A percentile compares a stretch with the other conserved stretches of the same genome.
Conservation (phyloP, 768 basidiomycete species). For the Podaxis carcinomalis region DNA sequence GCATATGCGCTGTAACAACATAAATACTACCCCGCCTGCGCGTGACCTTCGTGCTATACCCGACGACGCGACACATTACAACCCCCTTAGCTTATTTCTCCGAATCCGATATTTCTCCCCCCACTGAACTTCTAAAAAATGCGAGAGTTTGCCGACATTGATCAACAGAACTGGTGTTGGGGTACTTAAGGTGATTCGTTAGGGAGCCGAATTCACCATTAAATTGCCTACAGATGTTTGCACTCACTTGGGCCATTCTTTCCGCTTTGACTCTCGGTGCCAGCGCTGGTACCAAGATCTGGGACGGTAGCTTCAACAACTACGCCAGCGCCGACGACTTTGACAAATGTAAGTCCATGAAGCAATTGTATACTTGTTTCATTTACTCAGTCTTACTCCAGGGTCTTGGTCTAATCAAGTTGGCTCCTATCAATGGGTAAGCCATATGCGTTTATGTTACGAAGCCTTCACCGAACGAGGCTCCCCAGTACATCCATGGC, state of each 20-base stretch:
- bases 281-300: slow-evolving; percentile 47
- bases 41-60: slow-evolving; percentile 7
- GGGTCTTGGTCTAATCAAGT: slow-evolving; percentile 57
- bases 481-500: slow-evolving; percentile 50
- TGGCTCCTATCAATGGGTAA: slow-evolving; percentile 55
- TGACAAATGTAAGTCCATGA: slow-evolving; percentile 40
- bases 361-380: background rate
- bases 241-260: slow-evolving; percentile 27
- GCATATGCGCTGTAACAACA: slow-evolving; percentile 8
- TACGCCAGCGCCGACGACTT: slow-evolving; percentile 43
- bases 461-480: background rate
- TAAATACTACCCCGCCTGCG: slow-evolving; percentile 2
- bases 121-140: slow-evolving; percentile 20
- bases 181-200: slow-evolving; percentile 14
- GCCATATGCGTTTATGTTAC: background rate
- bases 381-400: slow-evolving; percentile 15
- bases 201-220: background rate
- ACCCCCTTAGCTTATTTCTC: slow-evolving; percentile 21
- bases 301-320: slow-evolving; percentile 52
- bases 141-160: slow-evolving; percentile 30
- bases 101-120: slow-evolving; percentile 34
- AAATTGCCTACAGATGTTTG: slow-evolving; percentile 20
- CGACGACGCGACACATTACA: slow-evolving; percentile 9
- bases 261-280: slow-evolving; percentile 29
- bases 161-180: slow-evolving; percentile 14